Evolutionary conservation across 2,329 filamentous ascomycete species (phyloP).

Genomic region (Colletotrichum endophyticum): DNA sequence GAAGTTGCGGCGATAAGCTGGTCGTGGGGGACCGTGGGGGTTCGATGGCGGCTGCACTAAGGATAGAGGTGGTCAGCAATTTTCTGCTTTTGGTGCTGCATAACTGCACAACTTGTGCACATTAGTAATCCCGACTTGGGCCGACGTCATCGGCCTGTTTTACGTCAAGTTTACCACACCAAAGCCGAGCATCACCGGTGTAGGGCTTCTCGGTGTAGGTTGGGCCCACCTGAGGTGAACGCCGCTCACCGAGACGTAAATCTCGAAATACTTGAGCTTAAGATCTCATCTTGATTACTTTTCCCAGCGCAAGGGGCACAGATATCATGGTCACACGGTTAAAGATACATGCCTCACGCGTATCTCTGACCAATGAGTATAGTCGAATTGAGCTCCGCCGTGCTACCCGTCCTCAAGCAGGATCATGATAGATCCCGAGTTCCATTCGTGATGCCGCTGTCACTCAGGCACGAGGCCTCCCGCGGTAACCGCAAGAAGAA

Average conservation of each 20-base stretch:
- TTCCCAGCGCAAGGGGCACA: not conserved
- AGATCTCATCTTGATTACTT: not conserved
- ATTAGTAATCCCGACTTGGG: not conserved
- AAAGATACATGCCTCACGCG: not conserved
- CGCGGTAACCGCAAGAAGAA: not conserved
- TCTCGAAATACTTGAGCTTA: not conserved
- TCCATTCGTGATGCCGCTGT: not conserved
- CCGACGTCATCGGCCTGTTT: not conserved
- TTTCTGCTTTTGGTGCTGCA: not conserved
- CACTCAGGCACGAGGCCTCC: not conserved
- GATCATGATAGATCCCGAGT: not conserved
- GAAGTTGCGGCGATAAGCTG: not conserved
- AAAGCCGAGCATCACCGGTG: not conserved
- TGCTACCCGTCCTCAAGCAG: not conserved
- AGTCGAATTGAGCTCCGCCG: not conserved
- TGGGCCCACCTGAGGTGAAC: not conserved
- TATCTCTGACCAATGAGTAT: not conserved
- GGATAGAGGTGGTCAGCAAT: not conserved
- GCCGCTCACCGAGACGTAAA: not conserved
- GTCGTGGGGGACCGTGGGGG: constrained; percentile 2
- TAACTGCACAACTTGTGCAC: not conserved
- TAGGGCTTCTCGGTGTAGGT: not conserved
- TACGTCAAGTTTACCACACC: constrained; percentile 1
- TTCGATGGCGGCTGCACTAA: not conserved
- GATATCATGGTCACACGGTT: not conserved